Evolutionary conservation across 1,139 yeast genomes (phyloP).

Genomic region (Keqinozyma sinolaborantium): DNA sequence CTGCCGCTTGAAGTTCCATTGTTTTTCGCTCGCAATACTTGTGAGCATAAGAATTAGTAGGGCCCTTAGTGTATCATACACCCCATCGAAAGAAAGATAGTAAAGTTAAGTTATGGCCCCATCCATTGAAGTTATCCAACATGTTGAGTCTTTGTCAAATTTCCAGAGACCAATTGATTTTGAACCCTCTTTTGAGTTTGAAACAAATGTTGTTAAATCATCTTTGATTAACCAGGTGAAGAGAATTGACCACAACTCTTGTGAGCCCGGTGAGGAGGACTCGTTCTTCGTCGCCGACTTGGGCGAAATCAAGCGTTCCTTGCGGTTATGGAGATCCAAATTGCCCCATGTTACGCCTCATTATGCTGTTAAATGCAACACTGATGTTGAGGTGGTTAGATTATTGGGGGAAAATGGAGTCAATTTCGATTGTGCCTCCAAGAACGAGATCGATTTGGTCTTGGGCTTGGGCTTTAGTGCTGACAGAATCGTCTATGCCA

Average conservation of each 20-base stretch:
- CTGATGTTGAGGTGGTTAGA: conserved; percentile 57
- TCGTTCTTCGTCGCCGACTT: conserved; percentile 89
- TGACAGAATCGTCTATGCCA: conserved; percentile 78
- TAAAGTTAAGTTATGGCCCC: conserved; percentile 27
- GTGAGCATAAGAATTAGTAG: conserved; percentile 22
- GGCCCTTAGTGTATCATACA: conserved; percentile 9
- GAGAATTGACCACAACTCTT: conserved; percentile 52
- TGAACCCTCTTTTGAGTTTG: conserved; percentile 5
- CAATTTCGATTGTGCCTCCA: conserved; percentile 93
- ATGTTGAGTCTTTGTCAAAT: conserved; percentile 6
- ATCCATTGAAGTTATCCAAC: conserved; percentile 15
- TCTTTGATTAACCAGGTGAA: conserved; percentile 43
- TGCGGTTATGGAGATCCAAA: conserved; percentile 53
- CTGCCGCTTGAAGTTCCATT: conserved; percentile 47
- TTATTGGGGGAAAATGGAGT: conserved; percentile 60
- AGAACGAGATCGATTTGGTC: conserved; percentile 72
- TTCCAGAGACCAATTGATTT: conserved; percentile 1
- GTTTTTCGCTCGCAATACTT: conserved; percentile 22
- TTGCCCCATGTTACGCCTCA: conserved; percentile 79
- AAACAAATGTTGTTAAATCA: no score
- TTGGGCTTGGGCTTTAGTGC: conserved; percentile 61
- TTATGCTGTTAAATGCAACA: conserved; percentile 95
- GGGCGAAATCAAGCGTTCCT: conserved; percentile 64
- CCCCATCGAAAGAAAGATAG: neutral
- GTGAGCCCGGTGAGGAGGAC: conserved; percentile 78